Percentiles rank a stretch among this genome's conserved stretches.
These are phyloP conservation scores for Heterobasidion annosum DNA, from an alignment of 1,284 basidiomycete genomes.

Conservation along the genomic window DNA sequence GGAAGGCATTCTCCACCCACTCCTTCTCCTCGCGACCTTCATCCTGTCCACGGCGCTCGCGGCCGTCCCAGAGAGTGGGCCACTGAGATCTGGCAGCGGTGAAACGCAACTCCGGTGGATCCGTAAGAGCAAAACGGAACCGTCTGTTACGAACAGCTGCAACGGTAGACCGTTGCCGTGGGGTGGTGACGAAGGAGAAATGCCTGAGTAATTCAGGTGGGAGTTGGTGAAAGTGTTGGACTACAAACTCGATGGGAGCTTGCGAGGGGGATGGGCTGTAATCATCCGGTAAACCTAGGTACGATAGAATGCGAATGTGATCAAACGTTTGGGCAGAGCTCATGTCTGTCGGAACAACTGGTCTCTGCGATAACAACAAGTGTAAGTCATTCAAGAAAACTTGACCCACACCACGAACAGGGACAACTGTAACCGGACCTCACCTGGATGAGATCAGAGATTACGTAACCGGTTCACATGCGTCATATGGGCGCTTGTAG, in stretches of 20 bases:
- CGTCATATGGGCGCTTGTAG: too few relatives aligned
- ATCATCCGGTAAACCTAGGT: conserved; percentile 49
- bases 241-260: conserved; percentile 56
- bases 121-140: conserved; percentile 43
- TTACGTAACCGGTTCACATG: too few relatives aligned
- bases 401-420: too few relatives aligned
- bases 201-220: conserved; percentile 54
- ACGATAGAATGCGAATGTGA: conserved; percentile 34
- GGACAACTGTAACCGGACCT: too few relatives aligned
- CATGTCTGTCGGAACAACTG: background rate
- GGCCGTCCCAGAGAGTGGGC: conserved; percentile 55
- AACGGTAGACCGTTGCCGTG: conserved; percentile 56
- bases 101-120: conserved; percentile 46
- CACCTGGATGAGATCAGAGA: too few relatives aligned
- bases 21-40: conserved; percentile 55
- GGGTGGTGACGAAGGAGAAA: conserved; percentile 56
- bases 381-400: too few relatives aligned
- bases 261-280: conserved; percentile 50
- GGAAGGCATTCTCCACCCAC: conserved; percentile 58
- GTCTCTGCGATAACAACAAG: too few relatives aligned
- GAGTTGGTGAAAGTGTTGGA: conserved; percentile 45
- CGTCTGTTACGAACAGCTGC: conserved; percentile 62
- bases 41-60: conserved; percentile 34
- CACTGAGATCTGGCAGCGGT: conserved; percentile 42
- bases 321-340: conserved; percentile 1